Evolutionary conservation across 306 rosid genomes (phyloP).

Genomic region (Vachellia collinsii): DNA sequence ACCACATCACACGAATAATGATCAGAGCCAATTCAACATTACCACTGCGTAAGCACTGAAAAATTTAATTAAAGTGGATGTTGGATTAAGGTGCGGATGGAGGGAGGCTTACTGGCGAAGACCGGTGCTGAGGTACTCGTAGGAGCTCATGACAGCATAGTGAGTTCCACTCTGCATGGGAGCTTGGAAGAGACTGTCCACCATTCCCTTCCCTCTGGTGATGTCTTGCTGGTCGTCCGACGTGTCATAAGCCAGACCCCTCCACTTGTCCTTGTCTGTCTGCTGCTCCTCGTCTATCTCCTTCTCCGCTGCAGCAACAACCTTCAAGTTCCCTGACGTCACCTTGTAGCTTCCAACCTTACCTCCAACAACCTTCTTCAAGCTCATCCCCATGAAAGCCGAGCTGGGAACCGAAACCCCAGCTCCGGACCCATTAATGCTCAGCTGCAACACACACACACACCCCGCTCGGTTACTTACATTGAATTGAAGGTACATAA

Average conservation of each 20-base stretch:
- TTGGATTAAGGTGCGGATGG: too few relatives aligned
- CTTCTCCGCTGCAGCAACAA: conserved; percentile 61
- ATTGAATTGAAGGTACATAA: too few relatives aligned
- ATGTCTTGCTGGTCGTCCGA: conserved; percentile 95
- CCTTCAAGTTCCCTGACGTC: conserved; percentile 59
- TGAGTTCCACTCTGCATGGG: conserved; percentile 67
- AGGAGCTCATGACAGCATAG: conserved; percentile 79
- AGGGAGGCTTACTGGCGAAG: conserved; percentile 49
- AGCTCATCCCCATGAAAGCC: conserved; percentile 70
- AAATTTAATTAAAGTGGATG: too few relatives aligned
- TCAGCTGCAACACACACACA: conserved; percentile 55
- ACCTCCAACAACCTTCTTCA: conserved; percentile 67
- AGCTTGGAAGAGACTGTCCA: conserved; percentile 84
- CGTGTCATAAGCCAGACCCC: conserved; percentile 60
- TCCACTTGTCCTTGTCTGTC: conserved; percentile 71
- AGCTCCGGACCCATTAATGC: conserved; percentile 63
- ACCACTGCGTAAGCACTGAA: too few relatives aligned
- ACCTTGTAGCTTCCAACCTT: conserved; percentile 50
- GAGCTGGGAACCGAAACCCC: conserved; percentile 67
- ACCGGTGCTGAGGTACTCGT: conserved; percentile 77
- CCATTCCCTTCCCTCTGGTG: conserved; percentile 93
- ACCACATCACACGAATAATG: not conserved
- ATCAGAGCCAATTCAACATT: too few relatives aligned
- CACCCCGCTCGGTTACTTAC: too few relatives aligned
- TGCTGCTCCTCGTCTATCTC: conserved; percentile 58